Percentiles rank a stretch among this genome's conserved stretches.
Evolutionary conservation across 345 rosid species (phyloP).

Genomic region (Syzygium oleosum): DNA sequence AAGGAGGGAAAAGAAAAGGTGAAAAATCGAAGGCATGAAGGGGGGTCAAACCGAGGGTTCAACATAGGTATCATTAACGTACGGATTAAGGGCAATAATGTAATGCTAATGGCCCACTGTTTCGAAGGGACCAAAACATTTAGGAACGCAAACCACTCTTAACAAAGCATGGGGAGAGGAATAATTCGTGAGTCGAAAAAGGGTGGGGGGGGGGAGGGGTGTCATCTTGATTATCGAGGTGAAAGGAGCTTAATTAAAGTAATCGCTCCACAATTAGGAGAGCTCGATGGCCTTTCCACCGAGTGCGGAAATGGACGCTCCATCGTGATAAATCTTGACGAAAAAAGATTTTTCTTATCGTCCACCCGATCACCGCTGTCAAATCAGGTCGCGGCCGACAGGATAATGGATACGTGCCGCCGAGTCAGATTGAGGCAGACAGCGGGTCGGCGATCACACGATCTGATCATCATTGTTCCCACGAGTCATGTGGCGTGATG

Average conservation of each 20-base stretch:
- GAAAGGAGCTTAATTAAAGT: not conserved
- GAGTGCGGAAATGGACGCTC: not conserved
- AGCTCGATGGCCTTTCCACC: not conserved
- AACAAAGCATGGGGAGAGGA: not conserved
- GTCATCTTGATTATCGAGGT: not conserved
- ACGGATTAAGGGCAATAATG: not conserved
- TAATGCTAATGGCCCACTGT: not conserved
- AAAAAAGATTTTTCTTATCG: not conserved
- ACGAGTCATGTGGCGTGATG: not conserved
- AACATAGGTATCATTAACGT: not conserved
- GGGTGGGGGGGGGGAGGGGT: too few species aligned
- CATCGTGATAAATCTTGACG: not conserved
- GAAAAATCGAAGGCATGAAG: not conserved
- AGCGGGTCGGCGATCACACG: not conserved
- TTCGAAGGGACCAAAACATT: not conserved
- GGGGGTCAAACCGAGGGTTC: not conserved
- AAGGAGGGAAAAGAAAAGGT: not conserved
- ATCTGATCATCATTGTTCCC: not conserved
- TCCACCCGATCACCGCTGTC: not conserved
- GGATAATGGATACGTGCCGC: not conserved
- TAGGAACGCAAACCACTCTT: not conserved
- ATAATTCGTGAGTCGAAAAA: not conserved
- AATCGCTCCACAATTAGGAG: not conserved
- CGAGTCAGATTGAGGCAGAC: not conserved
- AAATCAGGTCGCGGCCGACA: not conserved